Base-by-base conservation (phyloP, 306 rosid species). In the Castanea sativa region DNA sequence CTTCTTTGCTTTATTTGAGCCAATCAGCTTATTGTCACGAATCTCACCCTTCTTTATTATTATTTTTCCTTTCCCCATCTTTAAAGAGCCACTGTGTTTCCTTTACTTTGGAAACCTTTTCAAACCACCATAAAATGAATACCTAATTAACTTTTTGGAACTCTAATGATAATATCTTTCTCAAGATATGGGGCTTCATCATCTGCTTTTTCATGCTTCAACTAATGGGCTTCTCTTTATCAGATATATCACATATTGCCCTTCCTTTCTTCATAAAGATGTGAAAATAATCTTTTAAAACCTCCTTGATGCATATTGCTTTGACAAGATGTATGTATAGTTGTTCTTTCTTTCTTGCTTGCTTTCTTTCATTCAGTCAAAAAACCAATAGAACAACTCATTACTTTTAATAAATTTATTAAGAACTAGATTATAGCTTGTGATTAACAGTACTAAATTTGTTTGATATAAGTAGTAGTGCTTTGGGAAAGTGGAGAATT, bases 21-120 rank as follows among this genome's bases (percentile, higher is more conserved):
- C 87, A 87, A 79, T 86, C 56, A 70, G 72, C 75, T 71, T 80
- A 71, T 79, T 2, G 45, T 41, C 45, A 41, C 45, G 45, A 41
- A 41, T 78, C 77, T 81, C 79, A 83, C 73, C 53, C 53, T 75
- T 41, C 76, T 78, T 78, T 78, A 65, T 86, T 77, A 78, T 71
- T 77, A 76, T 71, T 80, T 82, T 80, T 78, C 78, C 71, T 73
- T 76, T 30, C 77, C 27, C 27, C 23, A 6, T 81, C 82, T 89
- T 75, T 75, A 83, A 82, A 82, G 89, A 84, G 77, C 85, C 89
- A 71, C 72, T 60, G 83, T 73, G 78, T 78, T 83, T 80, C 82
- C 81, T 80, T 88, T 77, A 72, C 88, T 86, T 85, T 77, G 73
- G 83, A 87, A 89, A 83, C 92, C 90, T 87, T 90, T 86, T 77